Evolutionary conservation across 192 early-diverging fungal species (phyloP).

Genomic region (Nowakowskiella sp.): DNA sequence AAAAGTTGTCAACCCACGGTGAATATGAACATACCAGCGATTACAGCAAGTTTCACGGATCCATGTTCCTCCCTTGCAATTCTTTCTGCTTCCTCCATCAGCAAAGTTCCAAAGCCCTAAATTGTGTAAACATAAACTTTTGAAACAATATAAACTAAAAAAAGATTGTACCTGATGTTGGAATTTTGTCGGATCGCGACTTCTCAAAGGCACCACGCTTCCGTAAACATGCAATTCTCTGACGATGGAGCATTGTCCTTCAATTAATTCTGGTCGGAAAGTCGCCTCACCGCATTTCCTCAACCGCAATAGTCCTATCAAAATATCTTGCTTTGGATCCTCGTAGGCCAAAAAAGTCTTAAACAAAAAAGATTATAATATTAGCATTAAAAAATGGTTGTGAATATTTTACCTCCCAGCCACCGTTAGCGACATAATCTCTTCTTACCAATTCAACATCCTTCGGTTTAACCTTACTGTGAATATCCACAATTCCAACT

Average conservation of each 20-base stretch:
- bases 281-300: constrained; percentile 85
- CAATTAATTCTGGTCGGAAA: constrained; percentile 82
- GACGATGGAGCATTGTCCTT: constrained; percentile 78
- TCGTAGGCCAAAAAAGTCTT: constrained; percentile 94
- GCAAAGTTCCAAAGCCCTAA: constrained; percentile 88
- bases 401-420: constrained; percentile 70
- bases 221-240: constrained; percentile 98
- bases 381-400: not conserved
- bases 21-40: constrained; percentile 57
- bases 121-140: not conserved
- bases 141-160: not conserved
- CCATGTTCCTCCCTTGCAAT: constrained; percentile 97
- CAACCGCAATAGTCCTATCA: constrained; percentile 89
- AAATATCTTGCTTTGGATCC: constrained; percentile 92
- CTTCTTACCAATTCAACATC: constrained; percentile 92
- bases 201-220: constrained; percentile 90
- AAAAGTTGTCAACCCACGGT: constrained; percentile 1
- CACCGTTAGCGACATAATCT: constrained; percentile 97
- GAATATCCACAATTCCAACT: constrained; percentile 97
- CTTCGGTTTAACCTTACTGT: constrained; percentile 88
- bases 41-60: constrained; percentile 88
- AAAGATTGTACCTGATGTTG: constrained; percentile 64
- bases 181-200: constrained; percentile 94
- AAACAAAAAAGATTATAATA: not conserved
- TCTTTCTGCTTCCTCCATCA: constrained; percentile 99